Base-by-base conservation (phyloP, 208 protist species). In the Leishmania mexicana region DNA sequence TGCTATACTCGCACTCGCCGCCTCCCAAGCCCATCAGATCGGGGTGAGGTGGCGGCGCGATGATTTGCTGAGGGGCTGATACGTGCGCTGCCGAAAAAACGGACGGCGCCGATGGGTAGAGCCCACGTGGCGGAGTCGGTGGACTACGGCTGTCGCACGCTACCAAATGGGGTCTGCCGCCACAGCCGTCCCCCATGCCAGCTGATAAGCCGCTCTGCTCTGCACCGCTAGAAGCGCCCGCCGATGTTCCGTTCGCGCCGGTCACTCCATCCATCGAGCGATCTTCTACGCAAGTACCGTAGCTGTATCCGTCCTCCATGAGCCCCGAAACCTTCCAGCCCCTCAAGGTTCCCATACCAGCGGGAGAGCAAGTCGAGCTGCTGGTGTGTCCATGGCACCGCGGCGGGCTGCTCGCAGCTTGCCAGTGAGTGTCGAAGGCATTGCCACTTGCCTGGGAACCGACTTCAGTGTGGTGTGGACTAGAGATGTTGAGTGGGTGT, bases 1-100 rank as follows among this genome's bases (percentile, higher is more conserved):
- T 35, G 31, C 28, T 40, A 31, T 81, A 85, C 47, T 86, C 83
- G 64, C 74, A 83, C 58, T 77, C 74, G 17, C 60, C 40, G 15
- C 10, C 54, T 3, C 42, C 13, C 6, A 64, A 7, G 38, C 19
- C 47, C 58, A 65, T n/a, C 68, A 60, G 38, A 3, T 71, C 38
- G n/a, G 0, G 13, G 38, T 45, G 35, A 31, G n/a, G 68, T 40
- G 31, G 74, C 67, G 49, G 75, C 51, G 40, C 8, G 13, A 47
- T 68, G 64, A 54, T 65, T 72, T 17, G 47, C 38, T 21, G 57
- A 60, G 49, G 13, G 8, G 68, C 49, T 28, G n/a, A 19, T 13
- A 5, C 74, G 31, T 24, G 53, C 19, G 31, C 21, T 31, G 31
- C 40, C 24, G 57, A 28, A 35, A 53, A 78, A n/a, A 51, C 24